phyloP scores from a whole-genome alignment of 108 stramenopile species.

The Nitzschia sp. region DNA sequence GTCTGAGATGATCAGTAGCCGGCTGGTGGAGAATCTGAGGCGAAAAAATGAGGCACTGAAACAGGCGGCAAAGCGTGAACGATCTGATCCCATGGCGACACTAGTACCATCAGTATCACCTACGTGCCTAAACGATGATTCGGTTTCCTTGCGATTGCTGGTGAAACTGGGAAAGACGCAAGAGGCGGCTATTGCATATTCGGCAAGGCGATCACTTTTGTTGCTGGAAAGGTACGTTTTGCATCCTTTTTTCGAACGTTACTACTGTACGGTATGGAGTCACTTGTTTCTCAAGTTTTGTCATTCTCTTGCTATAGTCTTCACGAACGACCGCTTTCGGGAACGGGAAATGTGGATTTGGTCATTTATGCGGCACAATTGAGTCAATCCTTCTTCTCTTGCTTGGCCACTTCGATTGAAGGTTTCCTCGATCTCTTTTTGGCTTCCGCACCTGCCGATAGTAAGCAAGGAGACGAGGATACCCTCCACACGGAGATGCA shows the following conservation, averaged over 20 bases:
- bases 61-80: conserved; percentile 74
- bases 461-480: conserved; percentile 37
- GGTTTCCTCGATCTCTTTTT: conserved; percentile 83
- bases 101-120: conserved; percentile 74
- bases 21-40: conserved; percentile 73
- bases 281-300: background rate
- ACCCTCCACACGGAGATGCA: conserved; percentile 41
- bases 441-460: conserved; percentile 19
- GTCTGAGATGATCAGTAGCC: conserved; percentile 62
- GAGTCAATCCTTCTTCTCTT: conserved; percentile 85
- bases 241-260: background rate
- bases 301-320: conserved; percentile 39
- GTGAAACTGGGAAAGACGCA: conserved; percentile 77
- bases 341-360: conserved; percentile 64
- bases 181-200: conserved; percentile 81
- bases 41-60: conserved; percentile 86
- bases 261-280: background rate
- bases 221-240: conserved; percentile 68
- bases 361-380: conserved; percentile 87
- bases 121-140: conserved; percentile 75
- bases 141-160: conserved; percentile 64
- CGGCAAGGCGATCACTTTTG: conserved; percentile 69
- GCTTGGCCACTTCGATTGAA: conserved; percentile 74
- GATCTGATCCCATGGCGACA: conserved; percentile 64
- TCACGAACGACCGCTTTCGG: conserved; percentile 77